A percentile compares a stretch with the other conserved stretches of the same genome.
phyloP scores from a whole-genome alignment of 768 basidiomycete genomes.

The Hericium coralloides region DNA sequence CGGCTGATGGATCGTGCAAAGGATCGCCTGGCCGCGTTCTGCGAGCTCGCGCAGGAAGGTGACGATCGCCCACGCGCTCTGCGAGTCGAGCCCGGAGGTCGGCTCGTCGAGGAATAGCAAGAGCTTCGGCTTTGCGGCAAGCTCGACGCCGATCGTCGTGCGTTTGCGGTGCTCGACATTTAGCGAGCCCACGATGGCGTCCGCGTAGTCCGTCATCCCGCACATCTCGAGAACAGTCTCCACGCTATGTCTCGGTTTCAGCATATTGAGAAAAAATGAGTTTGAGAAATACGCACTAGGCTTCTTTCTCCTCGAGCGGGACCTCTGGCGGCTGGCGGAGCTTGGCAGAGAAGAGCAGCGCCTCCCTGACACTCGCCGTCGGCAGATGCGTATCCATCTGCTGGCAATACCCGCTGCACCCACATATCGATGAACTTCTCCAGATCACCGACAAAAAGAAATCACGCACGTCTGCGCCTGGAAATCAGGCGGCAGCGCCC shows the following conservation, averaged over 20 bases:
- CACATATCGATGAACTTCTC: conserved; percentile 12
- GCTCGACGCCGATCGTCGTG: conserved; percentile 79
- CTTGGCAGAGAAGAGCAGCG: conserved; percentile 69
- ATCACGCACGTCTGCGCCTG: conserved; percentile 42
- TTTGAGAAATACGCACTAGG: conserved; percentile 43
- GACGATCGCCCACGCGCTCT: conserved; percentile 80
- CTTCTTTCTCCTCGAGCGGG: conserved; percentile 62
- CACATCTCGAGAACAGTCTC: conserved; percentile 52
- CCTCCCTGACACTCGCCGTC: conserved; percentile 72
- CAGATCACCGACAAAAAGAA: conserved; percentile 24
- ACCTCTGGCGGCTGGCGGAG: conserved; percentile 67
- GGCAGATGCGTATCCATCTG: conserved; percentile 78
- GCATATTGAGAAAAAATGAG: neutral
- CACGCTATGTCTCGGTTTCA: conserved; percentile 25
- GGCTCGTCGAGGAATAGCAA: conserved; percentile 87
- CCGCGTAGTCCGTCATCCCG: conserved; percentile 54
- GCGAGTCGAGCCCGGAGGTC: conserved; percentile 78
- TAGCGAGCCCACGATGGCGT: conserved; percentile 60
- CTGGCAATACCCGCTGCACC: conserved; percentile 67
- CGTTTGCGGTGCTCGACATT: conserved; percentile 71
- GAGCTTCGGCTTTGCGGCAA: conserved; percentile 81
- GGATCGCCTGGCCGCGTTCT: conserved; percentile 74
- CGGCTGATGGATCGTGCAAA: conserved; percentile 78
- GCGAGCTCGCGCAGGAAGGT: conserved; percentile 69
- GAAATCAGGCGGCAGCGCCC: conserved; percentile 37